Base-by-base conservation (phyloP, 73 alveolate genomes). In the Paraurostyla sp. region DNA sequence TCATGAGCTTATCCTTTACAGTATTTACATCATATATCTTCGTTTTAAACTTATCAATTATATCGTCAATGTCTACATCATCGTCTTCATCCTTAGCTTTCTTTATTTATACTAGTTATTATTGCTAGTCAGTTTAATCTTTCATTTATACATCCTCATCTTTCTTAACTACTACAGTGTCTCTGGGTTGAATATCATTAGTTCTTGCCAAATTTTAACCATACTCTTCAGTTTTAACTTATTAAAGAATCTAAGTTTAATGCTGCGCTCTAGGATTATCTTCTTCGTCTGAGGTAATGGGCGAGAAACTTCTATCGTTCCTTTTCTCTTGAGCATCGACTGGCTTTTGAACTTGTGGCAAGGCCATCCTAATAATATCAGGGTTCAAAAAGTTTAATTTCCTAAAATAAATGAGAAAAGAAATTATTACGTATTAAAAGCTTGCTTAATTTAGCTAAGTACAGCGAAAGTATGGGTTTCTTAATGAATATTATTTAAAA, bases 281-380 rank as follows among this genome's bases (percentile, higher is more conserved):
- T 29, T 73, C 86, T 25, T 73, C 86, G 6, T 73, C 86, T n/a
- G 86, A 73, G 43, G 86, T 18, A 23, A 73, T 43, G 20, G 86
- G 86, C 7, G 86, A 73, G 27, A 6, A 73, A 30, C 71, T 9
- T 15, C 7, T 27, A 49, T 48, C 71, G 0, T 18, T 56, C 11
- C 27, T 45, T 6, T n/a, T 48, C 43, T 6, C 68, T 3, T 22
- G 30, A 41, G 62, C 7, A 43, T 23, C n/a, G 22, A 13, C 20
- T 25, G 2, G 32, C 51, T 46, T 16, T 22, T 6, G 15, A 48
- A 3, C 75, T 75, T 50, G 35, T 3, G 49, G 35, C 3, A 6
- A 38, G 2, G 87, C 71, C 6, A 48, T 27, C 42, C 51, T 78
- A 16, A 78, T 43, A 22, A 78, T 60, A 13, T 50, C 76, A 54